Conservation (phyloP, 331 rosid genomes). For the Malus hybrid region DNA sequence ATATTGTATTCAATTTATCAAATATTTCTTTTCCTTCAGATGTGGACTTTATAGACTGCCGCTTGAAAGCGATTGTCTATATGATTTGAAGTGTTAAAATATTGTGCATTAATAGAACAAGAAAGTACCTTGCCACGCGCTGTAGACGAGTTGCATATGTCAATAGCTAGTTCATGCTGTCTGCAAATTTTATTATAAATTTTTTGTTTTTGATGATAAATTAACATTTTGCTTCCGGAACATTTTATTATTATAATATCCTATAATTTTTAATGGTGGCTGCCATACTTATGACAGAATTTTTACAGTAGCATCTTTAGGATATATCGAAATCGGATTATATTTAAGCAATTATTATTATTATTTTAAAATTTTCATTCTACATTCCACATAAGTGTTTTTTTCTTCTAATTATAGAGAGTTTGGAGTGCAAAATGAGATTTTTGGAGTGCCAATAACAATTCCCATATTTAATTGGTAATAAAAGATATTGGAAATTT, state of each 20-base stretch:
- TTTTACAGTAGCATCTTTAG: not conserved
- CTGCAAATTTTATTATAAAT: not conserved
- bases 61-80: constrained; percentile 79
- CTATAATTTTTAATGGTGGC: not conserved
- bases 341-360: no score
- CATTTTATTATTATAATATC: not conserved
- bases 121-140: not conserved
- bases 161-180: not conserved
- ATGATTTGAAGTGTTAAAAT: constrained; percentile 33
- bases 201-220: not conserved
- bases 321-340: not conserved
- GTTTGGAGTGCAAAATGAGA: no score
- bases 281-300: not conserved
- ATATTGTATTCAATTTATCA: not conserved
- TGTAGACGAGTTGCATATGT: not conserved
- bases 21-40: constrained; percentile 3
- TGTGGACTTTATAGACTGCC: constrained; percentile 48
- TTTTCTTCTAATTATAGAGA: no score
- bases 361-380: no score
- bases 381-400: rapidly evolving
- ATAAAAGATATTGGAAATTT: not conserved
- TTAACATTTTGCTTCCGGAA: not conserved
- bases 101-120: constrained; percentile 6
- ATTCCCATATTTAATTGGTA: not conserved
- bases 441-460: no score